These are phyloP conservation scores for Camelina laxa DNA, from an alignment of 345 rosid genomes.

Conservation along the genomic window DNA sequence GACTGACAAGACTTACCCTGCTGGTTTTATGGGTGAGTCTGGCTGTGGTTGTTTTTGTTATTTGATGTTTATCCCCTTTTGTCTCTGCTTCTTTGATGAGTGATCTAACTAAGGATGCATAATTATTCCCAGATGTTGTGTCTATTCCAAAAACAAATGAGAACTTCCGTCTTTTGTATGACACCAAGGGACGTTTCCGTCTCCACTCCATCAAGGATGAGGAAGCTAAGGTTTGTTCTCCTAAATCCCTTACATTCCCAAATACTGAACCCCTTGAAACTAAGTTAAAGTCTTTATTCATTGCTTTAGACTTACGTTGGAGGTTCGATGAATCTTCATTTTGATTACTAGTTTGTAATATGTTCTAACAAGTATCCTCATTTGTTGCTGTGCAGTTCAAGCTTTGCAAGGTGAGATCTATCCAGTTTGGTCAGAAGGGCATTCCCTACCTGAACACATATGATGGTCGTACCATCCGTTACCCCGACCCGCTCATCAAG, in stretches of 20 bases:
- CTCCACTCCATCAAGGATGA: constrained; percentile 38
- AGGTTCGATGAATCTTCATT: background rate
- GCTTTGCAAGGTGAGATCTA: constrained; percentile 72
- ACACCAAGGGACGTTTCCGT: constrained; percentile 44
- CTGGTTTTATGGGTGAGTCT: constrained; percentile 57
- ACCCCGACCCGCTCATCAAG: constrained; percentile 58
- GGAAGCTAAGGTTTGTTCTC: constrained; percentile 67
- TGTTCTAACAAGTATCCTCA: background rate
- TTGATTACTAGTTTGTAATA: background rate
- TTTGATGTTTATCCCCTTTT: background rate
- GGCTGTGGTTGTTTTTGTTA: background rate
- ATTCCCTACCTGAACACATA: constrained; percentile 76
- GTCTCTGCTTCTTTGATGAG: constrained; percentile 2
- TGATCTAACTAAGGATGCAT: background rate
- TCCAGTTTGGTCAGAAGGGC: constrained; percentile 74
- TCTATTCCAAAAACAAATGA: constrained; percentile 83
- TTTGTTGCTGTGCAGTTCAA: constrained; percentile 75
- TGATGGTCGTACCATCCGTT: constrained; percentile 40
- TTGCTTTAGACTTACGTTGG: background rate
- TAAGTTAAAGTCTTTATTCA: background rate
- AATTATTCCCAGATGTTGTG: constrained; percentile 57
- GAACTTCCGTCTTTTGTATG: constrained; percentile 75
- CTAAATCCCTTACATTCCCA: constrained; percentile 45
- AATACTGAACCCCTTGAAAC: background rate
- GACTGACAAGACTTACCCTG: constrained; percentile 47